Conservation (phyloP, 495 filamentous ascomycete species). For the Penicillium steckii region DNA sequence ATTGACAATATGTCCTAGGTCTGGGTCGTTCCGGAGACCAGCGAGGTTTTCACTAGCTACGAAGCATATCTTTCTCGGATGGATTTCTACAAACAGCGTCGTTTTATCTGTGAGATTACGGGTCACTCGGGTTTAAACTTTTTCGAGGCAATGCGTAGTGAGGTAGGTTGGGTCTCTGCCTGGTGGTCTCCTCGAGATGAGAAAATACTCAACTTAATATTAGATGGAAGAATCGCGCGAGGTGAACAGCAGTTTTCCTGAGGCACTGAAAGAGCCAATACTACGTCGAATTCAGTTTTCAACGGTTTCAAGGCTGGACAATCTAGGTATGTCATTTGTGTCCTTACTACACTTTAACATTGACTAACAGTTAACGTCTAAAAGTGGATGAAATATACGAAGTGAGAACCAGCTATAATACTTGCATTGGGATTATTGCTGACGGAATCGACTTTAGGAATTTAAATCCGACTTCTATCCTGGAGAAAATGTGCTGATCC, state of each 20-base stretch:
- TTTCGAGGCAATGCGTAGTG: conserved; percentile 89
- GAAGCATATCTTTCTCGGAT: conserved; percentile 82
- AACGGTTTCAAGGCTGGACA: conserved; percentile 86
- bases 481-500: conserved; percentile 78
- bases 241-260: conserved; percentile 88
- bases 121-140: conserved; percentile 92
- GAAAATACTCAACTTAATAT: background rate
- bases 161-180: conserved; percentile 57
- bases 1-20: conserved; percentile 53
- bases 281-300: conserved; percentile 88
- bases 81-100: conserved; percentile 92
- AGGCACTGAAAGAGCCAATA: conserved; percentile 86
- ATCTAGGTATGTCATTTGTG: conserved; percentile 61
- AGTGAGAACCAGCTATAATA: conserved; percentile 32
- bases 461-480: conserved; percentile 95
- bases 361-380: conserved; percentile 22
- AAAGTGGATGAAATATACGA: conserved; percentile 69
- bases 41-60: conserved; percentile 86
- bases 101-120: conserved; percentile 93
- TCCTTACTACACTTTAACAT: background rate
- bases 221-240: conserved; percentile 83
- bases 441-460: conserved; percentile 53
- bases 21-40: conserved; percentile 87
- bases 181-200: background rate
- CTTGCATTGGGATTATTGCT: background rate